Conservation (phyloP, 495 filamentous ascomycete species). For the Neurospora sp. region DNA sequence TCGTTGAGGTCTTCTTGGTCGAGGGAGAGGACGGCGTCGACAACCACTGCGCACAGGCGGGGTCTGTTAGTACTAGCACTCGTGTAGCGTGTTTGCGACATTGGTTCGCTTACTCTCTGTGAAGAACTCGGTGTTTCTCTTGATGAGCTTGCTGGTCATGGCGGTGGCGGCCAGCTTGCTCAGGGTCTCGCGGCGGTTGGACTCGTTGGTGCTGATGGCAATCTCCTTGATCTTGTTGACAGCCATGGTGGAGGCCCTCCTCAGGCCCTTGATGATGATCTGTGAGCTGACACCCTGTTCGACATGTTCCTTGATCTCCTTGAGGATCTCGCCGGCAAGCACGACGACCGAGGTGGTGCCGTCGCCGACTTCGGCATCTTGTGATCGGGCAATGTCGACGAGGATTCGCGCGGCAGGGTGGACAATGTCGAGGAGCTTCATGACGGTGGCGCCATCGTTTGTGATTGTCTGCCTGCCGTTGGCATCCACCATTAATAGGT, state of each 20-base stretch:
- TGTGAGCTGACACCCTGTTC: conserved; percentile 96
- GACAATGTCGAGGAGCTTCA: conserved; percentile 97
- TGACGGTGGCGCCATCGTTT: conserved; percentile 97
- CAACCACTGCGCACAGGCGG: conserved; percentile 61
- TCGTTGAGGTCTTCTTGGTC: conserved; percentile 97
- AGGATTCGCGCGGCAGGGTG: conserved; percentile 97
- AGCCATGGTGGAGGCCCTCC: conserved; percentile 81
- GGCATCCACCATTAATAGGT: conserved; percentile 87
- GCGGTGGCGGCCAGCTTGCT: conserved; percentile 87
- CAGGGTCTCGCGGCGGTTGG: conserved; percentile 82
- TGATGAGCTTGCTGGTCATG: conserved; percentile 99
- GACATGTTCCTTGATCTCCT: conserved; percentile 88
- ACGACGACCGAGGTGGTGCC: conserved; percentile 97
- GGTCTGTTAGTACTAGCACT: conserved; percentile 3
- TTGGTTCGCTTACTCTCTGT: conserved; percentile 63
- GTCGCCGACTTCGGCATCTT: conserved; percentile 98
- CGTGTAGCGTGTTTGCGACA: conserved; percentile 15
- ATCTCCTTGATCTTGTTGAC: conserved; percentile 99
- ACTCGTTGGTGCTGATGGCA: conserved; percentile 73
- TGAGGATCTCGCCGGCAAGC: conserved; percentile 88
- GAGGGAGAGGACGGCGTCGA: conserved; percentile 91
- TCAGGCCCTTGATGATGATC: conserved; percentile 91
- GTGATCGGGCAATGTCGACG: conserved; percentile 94
- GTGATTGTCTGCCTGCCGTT: conserved; percentile 97
- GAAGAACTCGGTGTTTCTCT: conserved; percentile 93